Percentiles rank a stretch among this genome's conserved stretches.
Conservation (phyloP, 1,139 yeast genomes). For the Suhomyces wounanorum region DNA sequence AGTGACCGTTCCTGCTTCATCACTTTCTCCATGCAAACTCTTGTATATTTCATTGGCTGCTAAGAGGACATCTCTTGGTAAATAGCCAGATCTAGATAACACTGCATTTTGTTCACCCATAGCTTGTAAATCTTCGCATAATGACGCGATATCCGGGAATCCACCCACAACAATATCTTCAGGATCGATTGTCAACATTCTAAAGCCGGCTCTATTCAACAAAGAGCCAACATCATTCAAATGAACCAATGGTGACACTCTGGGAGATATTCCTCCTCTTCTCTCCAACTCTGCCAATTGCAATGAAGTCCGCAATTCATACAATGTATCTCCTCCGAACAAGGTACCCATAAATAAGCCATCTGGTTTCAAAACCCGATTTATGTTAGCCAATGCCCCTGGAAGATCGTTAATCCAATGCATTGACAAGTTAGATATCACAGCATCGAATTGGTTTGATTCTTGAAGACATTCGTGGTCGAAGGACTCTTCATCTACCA, state of each 20-base stretch:
- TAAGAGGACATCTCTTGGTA: constrained; percentile 65
- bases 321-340: constrained; percentile 83
- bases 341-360: constrained; percentile 83
- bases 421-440: constrained; percentile 69
- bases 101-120: constrained; percentile 89
- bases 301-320: constrained; percentile 74
- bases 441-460: constrained; percentile 64
- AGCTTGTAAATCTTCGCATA: constrained; percentile 69
- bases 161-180: constrained; percentile 79
- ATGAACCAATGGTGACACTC: constrained; percentile 80
- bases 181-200: constrained; percentile 78
- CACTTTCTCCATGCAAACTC: constrained; percentile 68
- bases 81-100: constrained; percentile 51
- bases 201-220: constrained; percentile 74
- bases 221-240: constrained; percentile 75
- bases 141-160: constrained; percentile 71
- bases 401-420: constrained; percentile 91
- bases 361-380: constrained; percentile 70
- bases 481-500: constrained; percentile 69
- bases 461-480: constrained; percentile 39
- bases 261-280: constrained; percentile 75
- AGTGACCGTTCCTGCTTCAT: constrained; percentile 41
- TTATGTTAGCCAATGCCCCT: constrained; percentile 55
- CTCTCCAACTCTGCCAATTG: constrained; percentile 84
- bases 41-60: constrained; percentile 79